Evolutionary conservation across 345 rosid genomes (phyloP), one percentile per base, ranked within the genome.

Genomic region (Brassica rapa): DNA sequence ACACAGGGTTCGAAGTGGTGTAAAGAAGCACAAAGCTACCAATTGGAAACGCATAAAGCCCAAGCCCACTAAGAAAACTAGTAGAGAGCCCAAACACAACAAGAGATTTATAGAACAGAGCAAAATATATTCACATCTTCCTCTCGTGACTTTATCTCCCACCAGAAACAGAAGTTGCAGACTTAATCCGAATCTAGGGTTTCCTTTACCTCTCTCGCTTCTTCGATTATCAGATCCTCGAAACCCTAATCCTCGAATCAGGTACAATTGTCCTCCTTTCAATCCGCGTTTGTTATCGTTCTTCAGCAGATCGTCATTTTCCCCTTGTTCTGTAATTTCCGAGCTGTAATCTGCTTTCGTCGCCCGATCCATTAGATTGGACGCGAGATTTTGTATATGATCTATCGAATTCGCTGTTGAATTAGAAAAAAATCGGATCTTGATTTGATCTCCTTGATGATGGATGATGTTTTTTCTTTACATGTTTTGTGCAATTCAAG

Each of bases 101-200:
- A 51, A 51, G 56, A 51, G 8, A 15, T 35, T 14, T 2, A 12
- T 6, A 46, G n/a, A 46, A 14, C 14, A 46, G 19, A 19, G 19
- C 14, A 41, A 41, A 41, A 41, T 41, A 41, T 41, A 12, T 41
- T 8, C 14, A 41, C 24, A 21, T 35, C 73, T 61, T 33, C 57
- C 70, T 23, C 73, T 41, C 43, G 55, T n/a, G 1, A n/a, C 19
- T n/a, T 1, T 60, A 11, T 72, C 74, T 23, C 35, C 35, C 78
- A 73, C 56, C 68, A 74, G 41, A 74, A 39, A 39, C 67, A 14
- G 25, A 73, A 62, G 69, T 63, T 74, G 24, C 76, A 74, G 71
- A 64, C 56, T 74, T 68, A 53, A 74, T 74, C 83, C 76, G 62
- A 80, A 69, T 63, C 30, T 70, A 70, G 83, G 79, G 83, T 74